These are phyloP conservation scores for Trichoderma gamsii DNA, from an alignment of 495 filamentous ascomycete genomes.

Conservation along the genomic window DNA sequence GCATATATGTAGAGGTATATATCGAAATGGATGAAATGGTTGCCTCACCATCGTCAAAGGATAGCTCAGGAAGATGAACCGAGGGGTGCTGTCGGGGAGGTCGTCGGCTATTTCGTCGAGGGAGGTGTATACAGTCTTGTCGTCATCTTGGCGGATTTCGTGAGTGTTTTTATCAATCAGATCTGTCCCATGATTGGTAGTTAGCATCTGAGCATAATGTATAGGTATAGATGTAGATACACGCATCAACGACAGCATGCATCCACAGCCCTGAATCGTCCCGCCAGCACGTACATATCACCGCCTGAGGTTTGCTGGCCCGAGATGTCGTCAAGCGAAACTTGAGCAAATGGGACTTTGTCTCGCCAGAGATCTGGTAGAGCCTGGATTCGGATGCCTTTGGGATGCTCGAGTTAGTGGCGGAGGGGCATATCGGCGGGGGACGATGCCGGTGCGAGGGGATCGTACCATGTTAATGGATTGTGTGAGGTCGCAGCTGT, in stretches of 20 bases:
- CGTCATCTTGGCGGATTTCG: slow-evolving; percentile 76
- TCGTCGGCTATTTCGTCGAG: slow-evolving; percentile 78
- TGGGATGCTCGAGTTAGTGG: not conserved
- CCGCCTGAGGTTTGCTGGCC: slow-evolving; percentile 78
- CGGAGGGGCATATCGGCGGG: not conserved
- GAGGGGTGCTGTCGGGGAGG: slow-evolving; percentile 84
- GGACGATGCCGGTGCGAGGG: not conserved
- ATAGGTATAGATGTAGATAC: not conserved
- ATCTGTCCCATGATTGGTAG: slow-evolving; percentile 41
- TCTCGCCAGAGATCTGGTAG: slow-evolving; percentile 88
- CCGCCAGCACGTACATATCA: slow-evolving; percentile 73
- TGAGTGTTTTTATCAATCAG: slow-evolving; percentile 79
- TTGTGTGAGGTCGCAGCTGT: too few species aligned
- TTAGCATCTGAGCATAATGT: slow-evolving; percentile 18
- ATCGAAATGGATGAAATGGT: not conserved
- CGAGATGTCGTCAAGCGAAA: slow-evolving; percentile 88
- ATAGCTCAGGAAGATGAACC: slow-evolving; percentile 85
- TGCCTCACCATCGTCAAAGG: slow-evolving; percentile 69
- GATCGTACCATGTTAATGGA: not conserved
- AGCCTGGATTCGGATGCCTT: slow-evolving; percentile 79
- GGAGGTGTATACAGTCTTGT: slow-evolving; percentile 64
- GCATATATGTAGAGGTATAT: not conserved
- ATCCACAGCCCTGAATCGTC: not conserved
- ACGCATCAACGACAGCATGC: too few species aligned
- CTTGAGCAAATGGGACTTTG: slow-evolving; percentile 78